These are phyloP conservation scores for Neurospora sp. DNA, from an alignment of 495 filamentous ascomycete species.

Conservation along the genomic window DNA sequence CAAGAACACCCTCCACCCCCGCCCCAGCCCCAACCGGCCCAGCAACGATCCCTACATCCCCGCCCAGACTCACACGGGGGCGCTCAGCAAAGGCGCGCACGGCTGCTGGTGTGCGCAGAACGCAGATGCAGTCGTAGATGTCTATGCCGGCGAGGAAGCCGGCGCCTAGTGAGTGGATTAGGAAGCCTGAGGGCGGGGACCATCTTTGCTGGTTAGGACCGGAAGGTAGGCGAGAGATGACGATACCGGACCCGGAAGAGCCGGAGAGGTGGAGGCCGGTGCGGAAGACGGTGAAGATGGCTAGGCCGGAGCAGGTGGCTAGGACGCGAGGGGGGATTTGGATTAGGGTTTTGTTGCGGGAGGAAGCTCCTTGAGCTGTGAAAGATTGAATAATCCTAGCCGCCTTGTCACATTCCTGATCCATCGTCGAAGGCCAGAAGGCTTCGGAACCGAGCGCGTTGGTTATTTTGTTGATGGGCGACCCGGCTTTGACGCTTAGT, in stretches of 20 bases:
- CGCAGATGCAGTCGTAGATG: constrained; percentile 76
- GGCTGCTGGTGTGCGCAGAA: constrained; percentile 64
- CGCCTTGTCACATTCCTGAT: constrained; percentile 75
- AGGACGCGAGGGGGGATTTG: constrained; percentile 68
- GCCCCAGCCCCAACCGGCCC: constrained; percentile 64
- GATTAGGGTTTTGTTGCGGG: constrained; percentile 32
- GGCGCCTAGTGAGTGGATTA: constrained; percentile 64
- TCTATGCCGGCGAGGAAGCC: constrained; percentile 73
- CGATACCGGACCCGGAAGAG: constrained; percentile 62
- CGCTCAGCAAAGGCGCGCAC: constrained; percentile 59
- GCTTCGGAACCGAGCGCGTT: constrained; percentile 68
- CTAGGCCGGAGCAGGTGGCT: constrained; percentile 59
- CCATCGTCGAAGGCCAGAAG: constrained; percentile 72
- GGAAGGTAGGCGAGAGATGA: constrained; percentile 52
- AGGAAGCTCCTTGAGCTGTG: constrained; percentile 15
- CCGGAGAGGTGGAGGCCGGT: constrained; percentile 74
- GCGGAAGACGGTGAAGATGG: constrained; percentile 79
- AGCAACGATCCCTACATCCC: constrained; percentile 61
- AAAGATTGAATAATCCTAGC: constrained; percentile 72
- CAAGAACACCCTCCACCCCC: constrained; percentile 27
- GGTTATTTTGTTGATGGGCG: constrained; percentile 63
- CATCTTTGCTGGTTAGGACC: constrained; percentile 25
- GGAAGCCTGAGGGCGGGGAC: constrained; percentile 71
- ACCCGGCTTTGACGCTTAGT: constrained; percentile 31
- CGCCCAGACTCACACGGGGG: constrained; percentile 60